These are phyloP conservation scores for Royoungia palumana DNA, from an alignment of 768 basidiomycete species.

Conservation along the genomic window DNA sequence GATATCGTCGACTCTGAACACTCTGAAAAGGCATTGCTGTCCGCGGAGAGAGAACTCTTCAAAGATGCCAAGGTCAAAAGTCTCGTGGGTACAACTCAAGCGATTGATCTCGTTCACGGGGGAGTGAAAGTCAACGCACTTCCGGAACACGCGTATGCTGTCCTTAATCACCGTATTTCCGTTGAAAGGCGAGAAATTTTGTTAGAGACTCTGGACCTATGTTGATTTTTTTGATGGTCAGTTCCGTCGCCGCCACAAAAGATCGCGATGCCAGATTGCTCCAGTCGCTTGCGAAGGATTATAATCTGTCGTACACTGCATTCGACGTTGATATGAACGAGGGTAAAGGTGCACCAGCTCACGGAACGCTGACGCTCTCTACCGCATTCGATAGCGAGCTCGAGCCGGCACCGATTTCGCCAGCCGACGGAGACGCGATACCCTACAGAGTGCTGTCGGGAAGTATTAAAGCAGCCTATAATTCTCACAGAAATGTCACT, in stretches of 20 bases:
- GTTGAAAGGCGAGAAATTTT: slow-evolving; percentile 45
- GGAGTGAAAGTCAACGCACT: slow-evolving; percentile 77
- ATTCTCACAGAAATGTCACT: slow-evolving; percentile 41
- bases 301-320: slow-evolving; percentile 57
- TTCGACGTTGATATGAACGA: slow-evolving; percentile 46
- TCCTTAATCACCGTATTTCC: slow-evolving; percentile 72
- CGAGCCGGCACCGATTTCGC: slow-evolving; percentile 69
- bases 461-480: slow-evolving; percentile 60
- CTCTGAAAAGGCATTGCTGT: slow-evolving; percentile 49
- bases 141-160: slow-evolving; percentile 66
- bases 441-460: slow-evolving; percentile 56
- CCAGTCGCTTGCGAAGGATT: slow-evolving; percentile 43
- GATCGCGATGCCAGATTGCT: slow-evolving; percentile 43
- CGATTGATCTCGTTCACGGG: slow-evolving; percentile 66
- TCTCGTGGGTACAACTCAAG: slow-evolving; percentile 69
- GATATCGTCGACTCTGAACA: slow-evolving; percentile 45
- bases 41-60: slow-evolving; percentile 47
- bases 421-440: slow-evolving; percentile 29
- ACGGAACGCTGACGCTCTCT: slow-evolving; percentile 48
- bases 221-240: slow-evolving; percentile 3
- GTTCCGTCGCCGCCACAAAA: slow-evolving; percentile 42
- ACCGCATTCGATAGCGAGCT: slow-evolving; percentile 46
- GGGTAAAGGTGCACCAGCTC: slow-evolving; percentile 30
- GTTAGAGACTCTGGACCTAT: neutral
- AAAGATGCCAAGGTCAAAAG: slow-evolving; percentile 40